Conservation (phyloP, 495 filamentous ascomycete genomes). For the Thermochaetoides thermophila region DNA sequence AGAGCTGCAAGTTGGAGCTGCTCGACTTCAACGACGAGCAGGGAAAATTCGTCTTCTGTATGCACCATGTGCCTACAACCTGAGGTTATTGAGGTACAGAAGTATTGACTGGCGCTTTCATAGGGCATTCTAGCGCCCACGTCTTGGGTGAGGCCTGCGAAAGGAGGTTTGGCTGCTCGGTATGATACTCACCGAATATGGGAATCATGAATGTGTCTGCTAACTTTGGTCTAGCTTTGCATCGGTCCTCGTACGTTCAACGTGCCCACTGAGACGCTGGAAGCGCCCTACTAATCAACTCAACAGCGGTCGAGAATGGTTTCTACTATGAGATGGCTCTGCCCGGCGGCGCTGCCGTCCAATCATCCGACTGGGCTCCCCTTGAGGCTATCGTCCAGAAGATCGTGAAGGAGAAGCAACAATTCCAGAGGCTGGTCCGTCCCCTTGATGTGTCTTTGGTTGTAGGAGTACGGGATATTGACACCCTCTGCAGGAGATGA, state of each 20-base stretch:
- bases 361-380: slow-evolving; percentile 59
- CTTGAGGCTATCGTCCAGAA: slow-evolving; percentile 59
- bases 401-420: slow-evolving; percentile 91
- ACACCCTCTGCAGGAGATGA: slow-evolving; percentile 34
- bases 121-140: slow-evolving; percentile 79
- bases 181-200: too few species aligned
- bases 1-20: slow-evolving; percentile 60
- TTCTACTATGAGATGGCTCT: slow-evolving; percentile 98
- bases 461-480: neutral
- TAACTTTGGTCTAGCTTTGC: too few species aligned
- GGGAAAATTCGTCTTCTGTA: slow-evolving; percentile 39
- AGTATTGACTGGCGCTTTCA: too few species aligned
- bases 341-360: slow-evolving; percentile 57
- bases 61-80: too few species aligned
- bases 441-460: too few species aligned
- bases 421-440: slow-evolving; percentile 64
- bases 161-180: slow-evolving; percentile 72
- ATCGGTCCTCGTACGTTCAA: slow-evolving; percentile 62
- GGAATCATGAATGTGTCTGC: too few species aligned
- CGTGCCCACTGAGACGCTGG: neutral
- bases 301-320: slow-evolving; percentile 49
- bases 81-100: too few species aligned
- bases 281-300: neutral
- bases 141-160: slow-evolving; percentile 88
- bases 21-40: slow-evolving; percentile 74